Evolutionary conservation across 1,139 yeast genomes (phyloP).

Genomic region (Geotrichum reessii): DNA sequence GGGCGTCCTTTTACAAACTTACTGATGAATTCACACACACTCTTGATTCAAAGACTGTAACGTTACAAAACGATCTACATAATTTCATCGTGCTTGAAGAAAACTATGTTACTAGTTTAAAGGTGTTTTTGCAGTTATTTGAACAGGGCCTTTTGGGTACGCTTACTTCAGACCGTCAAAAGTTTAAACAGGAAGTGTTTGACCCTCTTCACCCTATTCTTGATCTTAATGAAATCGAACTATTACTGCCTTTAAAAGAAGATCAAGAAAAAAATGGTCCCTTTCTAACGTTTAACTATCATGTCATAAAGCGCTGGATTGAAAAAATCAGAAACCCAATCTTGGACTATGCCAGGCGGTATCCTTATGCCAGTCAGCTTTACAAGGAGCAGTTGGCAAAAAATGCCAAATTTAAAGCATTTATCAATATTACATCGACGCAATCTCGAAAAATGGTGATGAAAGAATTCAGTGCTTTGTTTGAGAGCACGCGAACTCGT

Average conservation of each 20-base stretch:
- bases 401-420: constrained; percentile 10
- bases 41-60: constrained; percentile 6
- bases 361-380: constrained; percentile 13
- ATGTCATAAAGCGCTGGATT: constrained; percentile 11
- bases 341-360: constrained; percentile 10
- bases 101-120: constrained; percentile 13
- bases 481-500: constrained; percentile 15
- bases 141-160: constrained; percentile 10
- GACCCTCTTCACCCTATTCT: constrained; percentile 9
- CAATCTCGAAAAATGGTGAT: constrained; percentile 3
- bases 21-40: constrained; percentile 3
- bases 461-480: constrained; percentile 13
- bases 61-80: constrained; percentile 16
- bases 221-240: constrained; percentile 10
- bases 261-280: constrained; percentile 12
- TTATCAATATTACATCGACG: constrained; percentile 4
- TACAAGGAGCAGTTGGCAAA: not conserved
- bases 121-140: constrained; percentile 15
- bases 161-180: constrained; percentile 1
- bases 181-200: constrained; percentile 13
- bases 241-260: constrained; percentile 13
- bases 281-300: constrained; percentile 3
- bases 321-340: constrained; percentile 9
- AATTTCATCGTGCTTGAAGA: constrained; percentile 13
- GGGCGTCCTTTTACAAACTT: constrained; percentile 14